These are phyloP conservation scores for Pholiota microspora DNA, from an alignment of 768 basidiomycete species.

Conservation along the genomic window DNA sequence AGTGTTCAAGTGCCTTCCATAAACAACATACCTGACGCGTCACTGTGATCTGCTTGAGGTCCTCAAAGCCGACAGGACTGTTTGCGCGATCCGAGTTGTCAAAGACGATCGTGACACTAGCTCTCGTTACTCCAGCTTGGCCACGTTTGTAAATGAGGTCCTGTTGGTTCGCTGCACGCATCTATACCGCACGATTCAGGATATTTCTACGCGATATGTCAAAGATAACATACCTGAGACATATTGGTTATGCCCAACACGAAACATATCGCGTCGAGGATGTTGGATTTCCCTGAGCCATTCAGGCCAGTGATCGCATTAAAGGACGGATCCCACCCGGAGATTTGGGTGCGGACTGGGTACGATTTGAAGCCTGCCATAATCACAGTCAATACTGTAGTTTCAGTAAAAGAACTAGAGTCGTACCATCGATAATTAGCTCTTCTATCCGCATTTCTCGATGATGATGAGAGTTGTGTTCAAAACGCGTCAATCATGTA, in stretches of 20 bases:
- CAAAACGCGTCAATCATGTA: constrained; percentile 13
- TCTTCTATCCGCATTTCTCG: constrained; percentile 71
- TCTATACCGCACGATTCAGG: constrained; percentile 43
- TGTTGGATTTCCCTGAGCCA: constrained; percentile 98
- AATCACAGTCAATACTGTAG: not conserved
- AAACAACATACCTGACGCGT: constrained; percentile 79
- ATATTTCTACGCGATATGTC: not conserved
- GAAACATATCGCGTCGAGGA: constrained; percentile 98
- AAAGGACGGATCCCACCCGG: constrained; percentile 97
- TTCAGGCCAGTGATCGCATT: constrained; percentile 97
- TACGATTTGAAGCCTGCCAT: constrained; percentile 92
- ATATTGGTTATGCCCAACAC: constrained; percentile 98
- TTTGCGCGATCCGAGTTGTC: constrained; percentile 90
- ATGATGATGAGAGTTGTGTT: constrained; percentile 8
- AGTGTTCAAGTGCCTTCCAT: not conserved
- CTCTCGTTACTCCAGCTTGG: constrained; percentile 95
- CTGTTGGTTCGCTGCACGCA: constrained; percentile 93
- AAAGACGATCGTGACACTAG: constrained; percentile 97
- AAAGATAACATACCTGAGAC: constrained; percentile 58
- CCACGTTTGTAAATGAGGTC: constrained; percentile 99
- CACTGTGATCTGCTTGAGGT: constrained; percentile 87
- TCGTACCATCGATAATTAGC: constrained; percentile 83
- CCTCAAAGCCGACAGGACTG: constrained; percentile 80
- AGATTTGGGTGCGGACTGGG: constrained; percentile 92
- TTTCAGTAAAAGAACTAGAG: not conserved